phyloP scores from a whole-genome alignment of 805 yeast species.

The Yamadazyma kitorensis region DNA sequence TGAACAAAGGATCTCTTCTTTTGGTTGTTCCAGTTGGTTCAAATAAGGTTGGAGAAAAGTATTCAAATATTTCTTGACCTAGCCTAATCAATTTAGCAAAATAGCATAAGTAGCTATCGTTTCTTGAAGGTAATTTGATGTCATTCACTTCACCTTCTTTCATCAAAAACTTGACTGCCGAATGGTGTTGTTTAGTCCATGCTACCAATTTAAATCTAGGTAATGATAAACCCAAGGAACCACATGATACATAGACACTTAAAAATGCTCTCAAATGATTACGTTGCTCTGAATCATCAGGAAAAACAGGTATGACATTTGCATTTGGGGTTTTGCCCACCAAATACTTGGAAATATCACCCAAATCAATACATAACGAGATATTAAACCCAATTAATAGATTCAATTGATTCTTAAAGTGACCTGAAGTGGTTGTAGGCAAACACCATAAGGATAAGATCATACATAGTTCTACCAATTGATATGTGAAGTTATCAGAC shows the following conservation, averaged over 20 bases:
- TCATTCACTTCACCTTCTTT: constrained; percentile 17
- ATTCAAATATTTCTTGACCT: constrained; percentile 50
- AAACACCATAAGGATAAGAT: constrained; percentile 51
- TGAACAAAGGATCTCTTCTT: constrained; percentile 11
- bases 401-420: constrained; percentile 51
- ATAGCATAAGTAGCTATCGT: constrained; percentile 43
- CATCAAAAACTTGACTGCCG: constrained; percentile 20
- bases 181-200: constrained; percentile 46
- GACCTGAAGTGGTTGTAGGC: constrained; percentile 51
- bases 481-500: constrained; percentile 41
- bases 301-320: constrained; percentile 15
- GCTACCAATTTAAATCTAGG: constrained; percentile 49
- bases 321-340: constrained; percentile 1
- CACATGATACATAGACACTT: constrained; percentile 50
- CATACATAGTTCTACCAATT: constrained; percentile 41
- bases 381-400: constrained; percentile 43
- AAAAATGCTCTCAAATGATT: constrained; percentile 40
- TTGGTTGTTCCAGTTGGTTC: constrained; percentile 7
- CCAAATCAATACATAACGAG: constrained; percentile 49
- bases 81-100: constrained; percentile 43
- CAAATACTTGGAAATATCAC: constrained; percentile 24
- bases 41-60: constrained; percentile 26
- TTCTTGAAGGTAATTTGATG: constrained; percentile 18
- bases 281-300: constrained; percentile 21
- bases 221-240: constrained; percentile 48